Base-by-base conservation (phyloP, 1,284 basidiomycete genomes). In the Tremellales sp. region DNA sequence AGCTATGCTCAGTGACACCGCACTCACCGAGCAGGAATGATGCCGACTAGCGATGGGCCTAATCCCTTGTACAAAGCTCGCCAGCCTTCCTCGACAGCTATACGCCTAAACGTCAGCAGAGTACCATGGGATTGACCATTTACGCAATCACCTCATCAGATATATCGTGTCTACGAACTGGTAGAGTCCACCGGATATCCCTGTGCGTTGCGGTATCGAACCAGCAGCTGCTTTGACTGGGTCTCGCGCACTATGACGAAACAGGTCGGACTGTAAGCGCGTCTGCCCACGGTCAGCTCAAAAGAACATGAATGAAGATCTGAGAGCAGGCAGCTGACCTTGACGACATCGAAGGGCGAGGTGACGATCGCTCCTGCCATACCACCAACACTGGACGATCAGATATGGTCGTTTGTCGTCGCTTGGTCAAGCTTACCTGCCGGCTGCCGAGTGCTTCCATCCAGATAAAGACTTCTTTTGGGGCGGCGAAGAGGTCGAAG, bases 351-450 rank as follows among this genome's bases (percentile, higher is more conserved):
- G 61, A 98, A 92, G 0, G 94, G 94, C 31, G 90, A 91, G 0
- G 94, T 99, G 8, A 97, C 86, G 58, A 96, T 88, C 10, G 92
- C 92, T 40, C 94, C 96, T 66, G 90, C 90, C 93, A 98, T 97
- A 22, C 94, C 94, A 17, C 94, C 96, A 10, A 94, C 77, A 25
- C 93, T 94, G 58, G 17, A 39, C 54, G 56, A 40, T 54, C 46
- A 5, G 51, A 55, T 23, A 60, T 56, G 43, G 61, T 25, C 22
- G 53, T 57, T 39, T 48, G 40, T 13, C 46, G 23, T 22, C 23
- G 24, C 35, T 36, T 13, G 26, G 54, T 35, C 24, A 24, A 17
- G 33, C 23, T 31, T 61, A 90, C 89, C 87, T 88, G 75, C 89
- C 89, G 37, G 86, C 89, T 13, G 87, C 78, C 54, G 89, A 85